A percentile compares a stretch with the other conserved stretches of the same genome.
These are phyloP conservation scores for Aplosporella prunicola DNA, from an alignment of 2,329 filamentous ascomycete species.

Conservation along the genomic window DNA sequence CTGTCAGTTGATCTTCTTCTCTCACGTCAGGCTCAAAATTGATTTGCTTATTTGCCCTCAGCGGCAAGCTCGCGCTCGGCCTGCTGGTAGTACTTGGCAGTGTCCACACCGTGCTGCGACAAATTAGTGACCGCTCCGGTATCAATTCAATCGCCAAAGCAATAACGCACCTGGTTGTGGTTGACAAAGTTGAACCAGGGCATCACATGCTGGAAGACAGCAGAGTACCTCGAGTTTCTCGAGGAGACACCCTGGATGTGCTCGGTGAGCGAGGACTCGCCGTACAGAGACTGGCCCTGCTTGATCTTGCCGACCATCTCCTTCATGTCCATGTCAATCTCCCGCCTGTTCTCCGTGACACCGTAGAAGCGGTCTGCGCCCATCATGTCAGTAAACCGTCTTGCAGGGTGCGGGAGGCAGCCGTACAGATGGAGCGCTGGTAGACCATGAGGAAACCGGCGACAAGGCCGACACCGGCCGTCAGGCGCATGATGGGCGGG, in stretches of 20 bases:
- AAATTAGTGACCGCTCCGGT: conserved; percentile 3
- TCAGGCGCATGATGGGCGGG: conserved; percentile 70
- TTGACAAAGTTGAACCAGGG: conserved; percentile 99
- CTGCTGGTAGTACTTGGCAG: conserved; percentile 95
- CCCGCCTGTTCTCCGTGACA: conserved; percentile 81
- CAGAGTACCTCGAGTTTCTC: conserved; percentile 85
- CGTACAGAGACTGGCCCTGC: conserved; percentile 81
- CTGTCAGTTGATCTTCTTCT: too few relatives aligned
- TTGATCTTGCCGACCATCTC: conserved; percentile 98
- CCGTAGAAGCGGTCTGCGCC: conserved; percentile 84
- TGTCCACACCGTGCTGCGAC: conserved; percentile 96
- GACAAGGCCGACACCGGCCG: conserved; percentile 59
- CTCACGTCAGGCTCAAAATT: too few relatives aligned
- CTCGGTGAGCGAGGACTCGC: conserved; percentile 64
- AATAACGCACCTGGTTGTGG: conserved; percentile 59
- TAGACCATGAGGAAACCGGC: conserved; percentile 83
- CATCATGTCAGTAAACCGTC: conserved; percentile 37
- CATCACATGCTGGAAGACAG: conserved; percentile 71
- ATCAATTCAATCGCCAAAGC: background rate
- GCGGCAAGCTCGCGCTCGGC: conserved; percentile 88
- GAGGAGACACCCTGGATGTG: conserved; percentile 92
- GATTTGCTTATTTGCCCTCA: conserved; percentile 41
- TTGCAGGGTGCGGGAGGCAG: conserved; percentile 27
- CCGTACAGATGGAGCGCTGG: conserved; percentile 72
- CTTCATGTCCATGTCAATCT: conserved; percentile 91